phyloP scores from a whole-genome alignment of 2,329 filamentous ascomycete genomes.

The Neonectria magnoliae region DNA sequence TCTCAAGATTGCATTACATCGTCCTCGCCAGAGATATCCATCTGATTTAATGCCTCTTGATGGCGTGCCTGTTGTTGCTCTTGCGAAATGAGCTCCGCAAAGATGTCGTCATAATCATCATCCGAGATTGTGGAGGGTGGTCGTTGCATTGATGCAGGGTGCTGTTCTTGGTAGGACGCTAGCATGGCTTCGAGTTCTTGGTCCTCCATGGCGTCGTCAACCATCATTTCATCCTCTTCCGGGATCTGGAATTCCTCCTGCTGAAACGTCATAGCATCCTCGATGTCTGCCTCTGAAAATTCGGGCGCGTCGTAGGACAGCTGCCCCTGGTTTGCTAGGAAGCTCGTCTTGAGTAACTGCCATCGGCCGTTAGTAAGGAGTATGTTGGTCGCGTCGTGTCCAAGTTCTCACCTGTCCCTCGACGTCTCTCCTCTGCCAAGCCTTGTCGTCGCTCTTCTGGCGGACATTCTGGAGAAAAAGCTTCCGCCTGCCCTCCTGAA shows the following conservation, averaged over 20 bases:
- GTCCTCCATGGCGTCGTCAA: conserved; percentile 61
- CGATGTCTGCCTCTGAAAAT: conserved; percentile 61
- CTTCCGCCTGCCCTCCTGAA: conserved; percentile 70
- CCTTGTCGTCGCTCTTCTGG: conserved; percentile 67
- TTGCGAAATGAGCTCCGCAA: conserved; percentile 56
- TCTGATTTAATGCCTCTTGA: conserved; percentile 49
- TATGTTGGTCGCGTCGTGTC: not conserved
- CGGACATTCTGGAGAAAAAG: conserved; percentile 76
- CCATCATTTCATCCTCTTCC: conserved; percentile 60
- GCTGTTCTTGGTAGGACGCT: conserved; percentile 54
- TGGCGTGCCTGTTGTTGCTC: conserved; percentile 37
- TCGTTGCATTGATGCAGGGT: conserved; percentile 33
- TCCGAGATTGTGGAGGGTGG: conserved; percentile 56
- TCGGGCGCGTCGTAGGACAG: conserved; percentile 49
- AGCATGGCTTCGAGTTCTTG: conserved; percentile 68
- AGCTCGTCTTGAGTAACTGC: conserved; percentile 51
- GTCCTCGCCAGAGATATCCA: conserved; percentile 57
- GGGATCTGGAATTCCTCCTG: conserved; percentile 37
- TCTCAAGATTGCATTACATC: conserved; percentile 26
- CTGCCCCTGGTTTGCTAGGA: conserved; percentile 46
- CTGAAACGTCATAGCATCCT: conserved; percentile 56
- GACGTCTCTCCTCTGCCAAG: conserved; percentile 69
- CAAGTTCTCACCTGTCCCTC: conserved; percentile 60
- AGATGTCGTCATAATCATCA: conserved; percentile 70
- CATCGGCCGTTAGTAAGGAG: conserved; percentile 12